Conservation (phyloP, 148 eudicot species). For the Camellia sinensis region DNA sequence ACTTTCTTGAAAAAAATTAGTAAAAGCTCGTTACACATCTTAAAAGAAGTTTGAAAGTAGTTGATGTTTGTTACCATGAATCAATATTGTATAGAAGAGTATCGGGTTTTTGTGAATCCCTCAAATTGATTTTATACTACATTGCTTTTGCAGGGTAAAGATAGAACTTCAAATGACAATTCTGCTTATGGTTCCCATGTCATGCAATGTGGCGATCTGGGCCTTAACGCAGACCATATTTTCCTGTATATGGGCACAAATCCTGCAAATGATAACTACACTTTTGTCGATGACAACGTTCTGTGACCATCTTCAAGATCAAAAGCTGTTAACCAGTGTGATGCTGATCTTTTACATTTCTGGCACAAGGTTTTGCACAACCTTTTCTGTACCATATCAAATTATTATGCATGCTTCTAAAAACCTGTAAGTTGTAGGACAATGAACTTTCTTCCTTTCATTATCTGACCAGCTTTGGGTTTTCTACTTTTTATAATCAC, state of each 20-base stretch:
- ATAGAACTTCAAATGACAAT: slow-evolving; percentile 62
- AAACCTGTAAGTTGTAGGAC: not conserved
- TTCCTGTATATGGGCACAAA: slow-evolving; percentile 75
- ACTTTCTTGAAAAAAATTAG: not conserved
- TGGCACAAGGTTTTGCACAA: slow-evolving; percentile 77
- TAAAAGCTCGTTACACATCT: not conserved
- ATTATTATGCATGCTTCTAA: not conserved
- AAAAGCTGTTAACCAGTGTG: slow-evolving; percentile 83
- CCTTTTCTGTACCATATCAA: not conserved
- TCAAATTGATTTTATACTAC: not conserved
- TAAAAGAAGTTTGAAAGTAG: not conserved
- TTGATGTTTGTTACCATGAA: not conserved
- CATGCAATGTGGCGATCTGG: slow-evolving; percentile 83
- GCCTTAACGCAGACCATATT: slow-evolving; percentile 55
- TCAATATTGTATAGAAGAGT: not conserved
- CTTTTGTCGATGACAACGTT: slow-evolving; percentile 54
- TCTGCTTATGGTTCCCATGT: slow-evolving; percentile 85
- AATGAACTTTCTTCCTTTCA: not conserved
- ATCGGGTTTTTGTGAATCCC: not conserved
- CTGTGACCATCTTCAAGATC: slow-evolving; percentile 35
- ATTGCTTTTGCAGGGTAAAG: slow-evolving; percentile 60
- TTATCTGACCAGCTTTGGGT: not conserved
- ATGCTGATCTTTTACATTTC: slow-evolving; percentile 95
- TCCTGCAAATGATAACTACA: slow-evolving; percentile 86
- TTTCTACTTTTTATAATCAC: slow-evolving; percentile 4